A percentile compares a stretch with the other conserved stretches of the same genome.
Conservation (phyloP, 352 stramenopile species). For the Saprolegnia diclina region DNA sequence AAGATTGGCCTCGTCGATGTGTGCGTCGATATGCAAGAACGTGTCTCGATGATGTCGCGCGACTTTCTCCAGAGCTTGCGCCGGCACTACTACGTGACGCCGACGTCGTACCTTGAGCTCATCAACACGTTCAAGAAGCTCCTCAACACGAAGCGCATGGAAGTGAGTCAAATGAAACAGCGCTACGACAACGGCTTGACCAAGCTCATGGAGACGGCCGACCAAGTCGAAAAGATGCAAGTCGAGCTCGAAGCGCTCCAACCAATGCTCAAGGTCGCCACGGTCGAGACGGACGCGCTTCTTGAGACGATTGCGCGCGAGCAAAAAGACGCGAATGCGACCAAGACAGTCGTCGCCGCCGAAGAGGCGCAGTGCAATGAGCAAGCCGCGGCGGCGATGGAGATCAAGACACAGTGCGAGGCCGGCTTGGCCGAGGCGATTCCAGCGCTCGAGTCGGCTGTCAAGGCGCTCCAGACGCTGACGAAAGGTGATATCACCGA, state of each 20-base stretch:
- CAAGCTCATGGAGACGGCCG: slow-evolving; percentile 90
- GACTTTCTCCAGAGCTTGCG: slow-evolving; percentile 84
- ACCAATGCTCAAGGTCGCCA: slow-evolving; percentile 88
- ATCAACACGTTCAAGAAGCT: slow-evolving; percentile 95
- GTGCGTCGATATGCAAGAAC: slow-evolving; percentile 94
- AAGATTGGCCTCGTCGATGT: slow-evolving; percentile 90
- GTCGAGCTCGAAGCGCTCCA: slow-evolving; percentile 89
- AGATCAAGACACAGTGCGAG: slow-evolving; percentile 89
- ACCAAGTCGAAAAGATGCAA: slow-evolving; percentile 93
- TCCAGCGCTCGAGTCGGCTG: slow-evolving; percentile 85
- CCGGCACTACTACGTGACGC: slow-evolving; percentile 94
- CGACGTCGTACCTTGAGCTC: slow-evolving; percentile 92
- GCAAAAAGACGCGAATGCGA: slow-evolving; percentile 84
- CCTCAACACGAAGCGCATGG: slow-evolving; percentile 82
- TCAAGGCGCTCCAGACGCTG: slow-evolving; percentile 90
- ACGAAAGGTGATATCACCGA: slow-evolving; percentile 93
- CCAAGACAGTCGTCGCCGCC: slow-evolving; percentile 71
- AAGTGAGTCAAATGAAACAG: slow-evolving; percentile 88
- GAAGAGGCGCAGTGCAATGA: slow-evolving; percentile 84
- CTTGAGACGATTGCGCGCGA: slow-evolving; percentile 86
- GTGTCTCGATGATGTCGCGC: slow-evolving; percentile 72
- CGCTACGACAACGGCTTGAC: slow-evolving; percentile 91
- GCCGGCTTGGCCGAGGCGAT: slow-evolving; percentile 90
- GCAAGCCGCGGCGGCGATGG: slow-evolving; percentile 81
- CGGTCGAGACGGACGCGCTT: slow-evolving; percentile 85